A percentile compares a stretch with the other conserved stretches of the same genome.
Conservation (phyloP, 2,329 filamentous ascomycete genomes). For the Shiraia sp. region DNA sequence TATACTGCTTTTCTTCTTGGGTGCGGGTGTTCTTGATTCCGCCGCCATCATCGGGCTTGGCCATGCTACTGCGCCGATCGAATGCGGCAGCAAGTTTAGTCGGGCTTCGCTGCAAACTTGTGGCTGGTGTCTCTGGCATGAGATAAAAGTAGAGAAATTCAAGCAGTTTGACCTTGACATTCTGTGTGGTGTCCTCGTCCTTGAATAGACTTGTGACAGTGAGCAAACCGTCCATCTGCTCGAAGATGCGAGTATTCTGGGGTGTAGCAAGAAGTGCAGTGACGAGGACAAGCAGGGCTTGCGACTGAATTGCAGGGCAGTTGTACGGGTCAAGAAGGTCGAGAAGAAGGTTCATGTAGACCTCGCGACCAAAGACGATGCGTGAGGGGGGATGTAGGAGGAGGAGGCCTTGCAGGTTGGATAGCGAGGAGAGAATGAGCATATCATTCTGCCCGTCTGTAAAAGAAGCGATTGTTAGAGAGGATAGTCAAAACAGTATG, state of each 20-base stretch:
- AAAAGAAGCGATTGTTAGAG: slow-evolving; percentile 9
- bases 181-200: slow-evolving; percentile 77
- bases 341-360: slow-evolving; percentile 94
- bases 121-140: slow-evolving; percentile 78
- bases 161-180: slow-evolving; percentile 93
- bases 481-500: too few species aligned
- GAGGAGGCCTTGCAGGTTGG: slow-evolving; percentile 84
- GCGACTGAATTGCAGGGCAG: slow-evolving; percentile 87
- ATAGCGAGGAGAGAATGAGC: slow-evolving; percentile 83
- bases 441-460: slow-evolving; percentile 80
- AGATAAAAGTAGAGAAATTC: slow-evolving; percentile 99
- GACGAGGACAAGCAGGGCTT: slow-evolving; percentile 87
- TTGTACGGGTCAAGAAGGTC: slow-evolving; percentile 90
- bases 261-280: slow-evolving; percentile 85
- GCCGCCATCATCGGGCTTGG: slow-evolving; percentile 31
- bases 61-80: slow-evolving; percentile 36
- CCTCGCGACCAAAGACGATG: slow-evolving; percentile 81
- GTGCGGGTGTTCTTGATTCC: slow-evolving; percentile 54
- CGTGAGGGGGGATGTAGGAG: slow-evolving; percentile 90
- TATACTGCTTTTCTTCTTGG: slow-evolving; percentile 79
- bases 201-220: slow-evolving; percentile 94
- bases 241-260: slow-evolving; percentile 87
- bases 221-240: slow-evolving; percentile 86
- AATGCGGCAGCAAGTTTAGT: slow-evolving; percentile 39
- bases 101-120: slow-evolving; percentile 40